These are phyloP conservation scores for Tritrichomonas foetus DNA, from an alignment of 208 protist genomes.

Conservation along the genomic window DNA sequence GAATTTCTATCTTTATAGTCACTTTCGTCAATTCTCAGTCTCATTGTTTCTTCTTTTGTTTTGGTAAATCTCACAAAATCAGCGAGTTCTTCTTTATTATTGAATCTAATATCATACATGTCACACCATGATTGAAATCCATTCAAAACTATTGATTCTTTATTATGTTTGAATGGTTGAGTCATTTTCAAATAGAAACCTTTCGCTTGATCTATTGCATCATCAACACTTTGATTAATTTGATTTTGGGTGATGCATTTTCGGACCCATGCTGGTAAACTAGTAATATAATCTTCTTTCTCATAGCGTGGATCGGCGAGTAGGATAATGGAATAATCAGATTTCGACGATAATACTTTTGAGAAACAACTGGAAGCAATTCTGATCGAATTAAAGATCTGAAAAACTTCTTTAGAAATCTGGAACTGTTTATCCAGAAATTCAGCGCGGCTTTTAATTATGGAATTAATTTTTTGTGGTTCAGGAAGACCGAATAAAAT, in stretches of 20 bases:
- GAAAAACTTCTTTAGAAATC: neutral
- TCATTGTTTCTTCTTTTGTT: too few relatives aligned
- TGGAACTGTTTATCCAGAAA: conserved; percentile 11
- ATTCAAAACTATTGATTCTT: too few relatives aligned
- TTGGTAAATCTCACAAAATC: too few relatives aligned
- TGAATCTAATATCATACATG: too few relatives aligned
- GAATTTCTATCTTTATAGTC: too few relatives aligned
- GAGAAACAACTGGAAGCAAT: neutral
- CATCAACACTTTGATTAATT: neutral
- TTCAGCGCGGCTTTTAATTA: neutral
- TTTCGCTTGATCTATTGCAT: neutral
- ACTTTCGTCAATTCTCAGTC: too few relatives aligned
- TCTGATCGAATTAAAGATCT: neutral
- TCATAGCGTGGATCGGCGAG: neutral
- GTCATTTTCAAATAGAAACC: neutral
- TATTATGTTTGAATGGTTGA: neutral
- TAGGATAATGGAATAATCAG: neutral
- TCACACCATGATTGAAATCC: too few relatives aligned
- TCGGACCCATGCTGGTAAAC: too few relatives aligned
- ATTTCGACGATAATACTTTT: neutral
- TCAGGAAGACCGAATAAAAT: neutral
- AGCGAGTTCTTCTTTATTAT: too few relatives aligned
- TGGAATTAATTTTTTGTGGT: neutral
- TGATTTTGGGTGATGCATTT: neutral
- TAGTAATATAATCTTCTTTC: too few relatives aligned